Base-by-base conservation (phyloP, 1,139 yeast species). In the Kluyveromyces marxianus region DNA sequence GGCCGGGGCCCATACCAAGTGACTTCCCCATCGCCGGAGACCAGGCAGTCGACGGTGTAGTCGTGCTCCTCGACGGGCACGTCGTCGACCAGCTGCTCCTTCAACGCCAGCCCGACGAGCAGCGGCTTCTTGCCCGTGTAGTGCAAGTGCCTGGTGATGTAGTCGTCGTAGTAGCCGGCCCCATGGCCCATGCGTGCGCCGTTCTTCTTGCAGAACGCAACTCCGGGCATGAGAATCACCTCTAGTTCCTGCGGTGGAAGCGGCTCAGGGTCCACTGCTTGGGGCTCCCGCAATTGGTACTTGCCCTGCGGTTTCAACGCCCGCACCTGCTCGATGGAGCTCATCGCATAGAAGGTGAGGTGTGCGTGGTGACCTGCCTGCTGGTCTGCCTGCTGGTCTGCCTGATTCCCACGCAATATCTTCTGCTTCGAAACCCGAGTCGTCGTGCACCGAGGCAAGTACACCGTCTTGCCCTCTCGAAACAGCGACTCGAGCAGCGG, bases 141-240 rank as follows among this genome's bases (percentile, higher is more conserved):
- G 21, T 56, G 54, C 34, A 56, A 44, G 36, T 60, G 58, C 39
- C 81, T 68, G 35, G 69, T 67, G 35, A 88, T 71, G 60, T 78
- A 90, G 54, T 82, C 87, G 62, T 92, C 97, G 63, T 92, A 92
- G 63, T 77, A 89, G 0, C 97, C 98, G 7, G 83, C 94, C 1
- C 98, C 98, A 62, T 89, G 96, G 0, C 97, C 98, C 45, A 92
- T 63, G 48, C 98, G 65, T 32, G 71, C 68, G 43, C 81, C 77
- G 7, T 49, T 57, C 6, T 55, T 45, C 1, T 50, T 54, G 2
- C 83, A 73, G 60, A 87, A 90, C 1, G 88, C 96, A 1, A 92
- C 82, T 0, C 95, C 97, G 0, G 97, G 98, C 0, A 92, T 70
- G 2, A 92, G 65, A 6, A 92, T 69, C 28, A 89, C 58, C 55